phyloP scores from a whole-genome alignment of 208 protist genomes.

The Trypanosoma vivax region DNA sequence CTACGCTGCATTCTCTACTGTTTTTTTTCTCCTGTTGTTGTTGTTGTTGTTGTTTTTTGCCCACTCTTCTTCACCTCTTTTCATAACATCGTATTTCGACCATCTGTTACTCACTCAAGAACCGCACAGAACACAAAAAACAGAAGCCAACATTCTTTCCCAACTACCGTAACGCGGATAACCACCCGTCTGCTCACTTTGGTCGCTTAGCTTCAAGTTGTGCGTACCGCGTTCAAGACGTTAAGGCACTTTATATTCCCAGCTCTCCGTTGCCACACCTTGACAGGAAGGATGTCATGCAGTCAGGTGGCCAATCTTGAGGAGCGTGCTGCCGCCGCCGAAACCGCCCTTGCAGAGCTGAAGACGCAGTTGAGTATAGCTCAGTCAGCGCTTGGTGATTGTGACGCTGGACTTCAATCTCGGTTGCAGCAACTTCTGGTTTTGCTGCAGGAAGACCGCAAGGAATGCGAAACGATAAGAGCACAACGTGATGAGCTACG shows the following conservation, averaged over 20 bases:
- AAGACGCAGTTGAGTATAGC: slow-evolving; percentile 22
- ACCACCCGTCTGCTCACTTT: too few species aligned
- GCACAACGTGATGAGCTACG: slow-evolving; percentile 68
- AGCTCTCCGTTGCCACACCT: background rate
- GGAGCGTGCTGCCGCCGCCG: slow-evolving; percentile 34
- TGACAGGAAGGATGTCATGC: slow-evolving; percentile 5
- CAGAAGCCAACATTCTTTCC: too few species aligned
- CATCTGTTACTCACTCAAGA: too few species aligned
- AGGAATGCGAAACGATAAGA: slow-evolving; percentile 72
- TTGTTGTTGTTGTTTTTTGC: slow-evolving; percentile 2
- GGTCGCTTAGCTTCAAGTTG: too few species aligned
- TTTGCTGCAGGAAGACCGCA: slow-evolving; percentile 57
- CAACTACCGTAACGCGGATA: too few species aligned
- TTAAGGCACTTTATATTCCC: slow-evolving; percentile 5
- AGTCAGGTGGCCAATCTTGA: slow-evolving; percentile 37
- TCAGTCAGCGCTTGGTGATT: background rate
- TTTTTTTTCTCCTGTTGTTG: background rate
- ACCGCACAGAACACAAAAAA: too few species aligned
- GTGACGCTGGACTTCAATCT: slow-evolving; percentile 18
- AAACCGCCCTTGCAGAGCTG: slow-evolving; percentile 42
- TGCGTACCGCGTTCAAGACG: too few species aligned
- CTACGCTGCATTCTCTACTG: background rate
- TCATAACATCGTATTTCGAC: background rate
- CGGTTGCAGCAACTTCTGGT: slow-evolving; percentile 50
- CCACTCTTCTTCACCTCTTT: background rate